Conservation (phyloP, 495 filamentous ascomycete genomes). For the Penicillium turbatum region DNA sequence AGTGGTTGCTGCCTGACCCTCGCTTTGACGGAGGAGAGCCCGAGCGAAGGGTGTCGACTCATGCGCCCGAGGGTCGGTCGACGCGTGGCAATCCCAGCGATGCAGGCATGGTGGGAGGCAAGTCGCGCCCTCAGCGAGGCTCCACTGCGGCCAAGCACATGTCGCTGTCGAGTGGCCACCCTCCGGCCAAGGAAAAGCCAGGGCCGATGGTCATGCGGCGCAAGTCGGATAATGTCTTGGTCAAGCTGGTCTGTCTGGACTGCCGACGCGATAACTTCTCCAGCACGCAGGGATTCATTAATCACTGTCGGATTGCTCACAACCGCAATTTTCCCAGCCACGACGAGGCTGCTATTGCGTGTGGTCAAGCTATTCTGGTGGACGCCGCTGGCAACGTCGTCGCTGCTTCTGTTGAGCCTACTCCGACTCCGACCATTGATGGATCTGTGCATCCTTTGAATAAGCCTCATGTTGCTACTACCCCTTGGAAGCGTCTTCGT, state of each 20-base stretch:
- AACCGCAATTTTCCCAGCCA: constrained; percentile 87
- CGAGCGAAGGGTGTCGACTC: constrained; percentile 29
- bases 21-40: constrained; percentile 69
- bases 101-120: constrained; percentile 48
- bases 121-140: constrained; percentile 59
- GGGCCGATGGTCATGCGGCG: constrained; percentile 59
- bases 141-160: constrained; percentile 59
- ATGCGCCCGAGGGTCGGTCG: constrained; percentile 55
- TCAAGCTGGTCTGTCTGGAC: constrained; percentile 84
- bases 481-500: constrained; percentile 42
- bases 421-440: constrained; percentile 28
- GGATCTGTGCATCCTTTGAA: constrained; percentile 69
- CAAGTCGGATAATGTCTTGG: constrained; percentile 55
- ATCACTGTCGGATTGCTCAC: constrained; percentile 95
- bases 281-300: constrained; percentile 95
- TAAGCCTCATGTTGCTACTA: constrained; percentile 51
- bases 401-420: constrained; percentile 48
- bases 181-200: constrained; percentile 61
- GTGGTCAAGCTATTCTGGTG: constrained; percentile 74
- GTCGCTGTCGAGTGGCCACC: constrained; percentile 67
- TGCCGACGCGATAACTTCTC: constrained; percentile 87
- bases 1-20: constrained; percentile 88
- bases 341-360: constrained; percentile 86
- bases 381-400: constrained; percentile 56
- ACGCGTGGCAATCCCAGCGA: constrained; percentile 71